Base-by-base conservation (phyloP, 2,329 filamentous ascomycete genomes). In the Leptographium wingfieldii region DNA sequence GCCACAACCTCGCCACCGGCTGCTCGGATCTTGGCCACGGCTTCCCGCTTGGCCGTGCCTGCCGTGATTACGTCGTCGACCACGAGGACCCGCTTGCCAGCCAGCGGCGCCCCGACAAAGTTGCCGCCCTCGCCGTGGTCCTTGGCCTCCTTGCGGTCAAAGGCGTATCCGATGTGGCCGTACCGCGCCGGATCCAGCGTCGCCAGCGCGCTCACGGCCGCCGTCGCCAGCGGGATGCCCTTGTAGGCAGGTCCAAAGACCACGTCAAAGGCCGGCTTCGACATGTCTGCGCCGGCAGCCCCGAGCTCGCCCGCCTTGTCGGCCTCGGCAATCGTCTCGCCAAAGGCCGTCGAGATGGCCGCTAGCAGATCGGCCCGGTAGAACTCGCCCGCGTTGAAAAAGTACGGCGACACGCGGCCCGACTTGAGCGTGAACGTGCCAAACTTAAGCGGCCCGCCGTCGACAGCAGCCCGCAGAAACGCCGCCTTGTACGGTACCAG, bases 1-100 rank as follows among this genome's bases (percentile, higher is more conserved):
- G 91, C 92, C 3, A 87, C 88, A 27, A 97, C 84, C 57, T 81
- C 83, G 1, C 92, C 94, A 3, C 92, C 94, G 71, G 95, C 87
- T 67, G 83, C 83, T 67, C 84, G 81, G 70, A 97, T 96, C 73
- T 96, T 94, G 59, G 84, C 84, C 62, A 97, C 91, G 16, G 92
- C 90, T 73, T 97, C 92, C 61, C 91, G 81, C 76, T 96, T 92
- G 49, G 94, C 94, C 1, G 92, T 97, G 33, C 94, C 94, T 0
- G 91, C 92, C 1, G 92, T 96, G 68, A 97, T 92, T 60, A 99
- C 92, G 74, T 97, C 94, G 77, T 99, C 94, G 49, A 99, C 86
- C 66, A 99, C 88, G 40, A 99, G 79, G 19, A 96, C 84, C 62
- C 81, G 83, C 80, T 94, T 92, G 59, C 89, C 92, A 74, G 88